phyloP scores from a whole-genome alignment of 129 eudicot genomes.

The Artemisia tridentata region DNA sequence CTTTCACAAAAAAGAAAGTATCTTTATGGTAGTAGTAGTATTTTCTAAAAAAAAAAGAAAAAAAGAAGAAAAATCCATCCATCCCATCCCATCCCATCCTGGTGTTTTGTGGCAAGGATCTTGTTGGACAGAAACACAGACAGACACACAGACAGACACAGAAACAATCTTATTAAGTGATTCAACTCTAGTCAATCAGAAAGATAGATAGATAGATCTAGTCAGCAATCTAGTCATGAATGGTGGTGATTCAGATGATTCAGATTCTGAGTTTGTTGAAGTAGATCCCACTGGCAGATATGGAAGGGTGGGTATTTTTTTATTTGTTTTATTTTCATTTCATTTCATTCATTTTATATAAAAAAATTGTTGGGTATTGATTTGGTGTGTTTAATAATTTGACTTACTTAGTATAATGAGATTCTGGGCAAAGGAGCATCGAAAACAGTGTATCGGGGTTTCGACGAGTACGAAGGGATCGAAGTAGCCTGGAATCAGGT shows the following conservation, averaged over 20 bases:
- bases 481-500: conserved; percentile 99
- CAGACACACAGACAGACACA: no score
- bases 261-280: conserved; percentile 79
- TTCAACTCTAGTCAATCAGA: no score
- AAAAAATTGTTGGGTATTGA: no score
- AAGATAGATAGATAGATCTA: no score
- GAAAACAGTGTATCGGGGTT: conserved; percentile 88
- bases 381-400: neutral
- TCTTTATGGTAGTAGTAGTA: no score
- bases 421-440: conserved; percentile 96
- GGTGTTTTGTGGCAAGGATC: no score
- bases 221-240: neutral
- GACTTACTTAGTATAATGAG: conserved; percentile 74
- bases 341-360: neutral
- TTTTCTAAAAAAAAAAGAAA: no score
- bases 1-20: no score
- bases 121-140: no score
- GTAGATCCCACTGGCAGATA: conserved; percentile 96
- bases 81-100: no score
- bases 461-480: conserved; percentile 96
- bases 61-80: no score
- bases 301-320: conserved; percentile 57
- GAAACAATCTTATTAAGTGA: no score
- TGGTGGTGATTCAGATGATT: conserved; percentile 28
- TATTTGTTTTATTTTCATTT: neutral